Base-by-base conservation (phyloP, 352 stramenopile genomes). In the Globisporangium radiosum region DNA sequence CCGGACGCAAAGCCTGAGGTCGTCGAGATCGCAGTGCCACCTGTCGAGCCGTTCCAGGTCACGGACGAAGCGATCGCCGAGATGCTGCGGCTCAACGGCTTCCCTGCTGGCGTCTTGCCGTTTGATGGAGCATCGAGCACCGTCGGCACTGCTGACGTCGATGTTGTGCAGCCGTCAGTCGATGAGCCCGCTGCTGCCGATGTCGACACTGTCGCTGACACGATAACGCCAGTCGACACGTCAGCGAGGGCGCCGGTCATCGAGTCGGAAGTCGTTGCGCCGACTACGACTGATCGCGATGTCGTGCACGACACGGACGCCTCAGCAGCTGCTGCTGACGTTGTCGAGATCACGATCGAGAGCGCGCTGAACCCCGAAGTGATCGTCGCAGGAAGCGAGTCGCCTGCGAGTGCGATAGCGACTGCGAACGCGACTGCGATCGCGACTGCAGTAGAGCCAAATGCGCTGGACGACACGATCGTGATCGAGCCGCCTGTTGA, bases 331-430 rank as follows among this genome's bases (percentile, higher is more conserved):
- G 5, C 45, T 40, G 25, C 11, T 6, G 44, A 63, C 14, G 37
- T 63, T 43, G 54, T 63, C 8, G 51, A 63, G 53, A 39, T 63
- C 17, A 14, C 37, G 37, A 63, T 63, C 17, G 58, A 58, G 10
- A 59, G 36, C n/a, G 43, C 51, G 2, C 36, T 63, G 52, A 58
- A 63, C 25, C 58, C 52, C 9, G 58, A 50, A 7, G 15, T 63
- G 58, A 54, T 63, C 11, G 17, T 54, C 14, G 51, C 37, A 11
- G 45, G 47, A 6, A 44, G 58, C 3, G 3, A 43, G n/a, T 8
- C 33, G 37, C 7, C 45, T 17, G 13, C 33, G n/a, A 44, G n/a
- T 39, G 40, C 43, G 25, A 63, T 11, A 10, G 7, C 40, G 40
- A 44, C 17, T 19, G 17, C 17, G 17, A 19, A 19, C 2, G 40